Evolutionary conservation across 2,329 filamentous ascomycete species (phyloP).

Genomic region (Aspergillus proliferans): DNA sequence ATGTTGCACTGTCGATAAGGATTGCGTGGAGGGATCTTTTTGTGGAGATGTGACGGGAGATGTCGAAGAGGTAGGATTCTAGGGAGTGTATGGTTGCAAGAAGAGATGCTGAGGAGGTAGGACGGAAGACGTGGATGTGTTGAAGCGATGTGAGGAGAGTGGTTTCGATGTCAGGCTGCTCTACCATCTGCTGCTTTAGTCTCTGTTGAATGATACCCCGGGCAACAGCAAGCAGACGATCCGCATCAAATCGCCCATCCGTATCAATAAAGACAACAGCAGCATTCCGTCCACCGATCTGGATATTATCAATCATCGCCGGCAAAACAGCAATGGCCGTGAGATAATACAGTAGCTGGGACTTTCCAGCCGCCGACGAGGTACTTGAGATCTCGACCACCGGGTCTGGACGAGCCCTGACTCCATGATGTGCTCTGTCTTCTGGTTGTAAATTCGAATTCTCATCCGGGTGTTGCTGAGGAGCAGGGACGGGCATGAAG

Average conservation of each 20-base stretch:
- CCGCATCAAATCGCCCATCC: conserved; percentile 48
- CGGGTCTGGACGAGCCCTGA: conserved; percentile 16
- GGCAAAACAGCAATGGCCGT: conserved; percentile 49
- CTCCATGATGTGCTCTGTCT: background rate
- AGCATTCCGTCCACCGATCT: conserved; percentile 41
- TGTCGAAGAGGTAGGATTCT: conserved; percentile 45
- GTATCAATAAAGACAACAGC: conserved; percentile 53
- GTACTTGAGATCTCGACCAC: conserved; percentile 51
- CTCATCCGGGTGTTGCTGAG: conserved; percentile 1
- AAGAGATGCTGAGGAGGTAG: conserved; percentile 46
- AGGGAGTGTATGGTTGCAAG: conserved; percentile 45
- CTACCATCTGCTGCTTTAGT: conserved; percentile 1
- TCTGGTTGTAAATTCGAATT: conserved; percentile 9
- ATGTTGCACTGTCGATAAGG: conserved; percentile 49
- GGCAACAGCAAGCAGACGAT: conserved; percentile 36
- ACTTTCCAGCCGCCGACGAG: conserved; percentile 50
- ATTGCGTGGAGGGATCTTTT: conserved; percentile 45
- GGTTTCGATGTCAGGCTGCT: conserved; percentile 9
- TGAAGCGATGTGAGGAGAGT: conserved; percentile 38
- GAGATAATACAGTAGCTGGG: conserved; percentile 54
- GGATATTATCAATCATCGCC: conserved; percentile 17
- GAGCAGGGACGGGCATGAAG: conserved; percentile 23
- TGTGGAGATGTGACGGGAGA: conserved; percentile 40
- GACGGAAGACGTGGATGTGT: conserved; percentile 56
- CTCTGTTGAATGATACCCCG: conserved; percentile 18